Percentiles rank a stretch among this genome's conserved stretches.
Evolutionary conservation across 1,284 basidiomycete genomes (phyloP).

Genomic region (Earliella scabrosa): DNA sequence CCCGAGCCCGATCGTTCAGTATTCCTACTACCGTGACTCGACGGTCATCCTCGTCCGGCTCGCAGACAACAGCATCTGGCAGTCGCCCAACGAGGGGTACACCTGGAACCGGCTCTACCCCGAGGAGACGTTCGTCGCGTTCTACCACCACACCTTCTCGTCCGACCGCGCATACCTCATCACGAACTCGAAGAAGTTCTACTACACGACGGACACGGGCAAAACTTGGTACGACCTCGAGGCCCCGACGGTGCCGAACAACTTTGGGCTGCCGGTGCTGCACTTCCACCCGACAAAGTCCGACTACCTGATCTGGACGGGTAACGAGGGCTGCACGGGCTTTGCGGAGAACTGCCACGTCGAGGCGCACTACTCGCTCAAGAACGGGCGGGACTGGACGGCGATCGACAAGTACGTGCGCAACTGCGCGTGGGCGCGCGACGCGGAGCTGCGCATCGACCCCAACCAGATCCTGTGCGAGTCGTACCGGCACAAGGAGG

Average conservation of each 20-base stretch:
- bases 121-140: conserved; percentile 73
- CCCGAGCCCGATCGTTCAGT: conserved; percentile 69
- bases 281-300: conserved; percentile 86
- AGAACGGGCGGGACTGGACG: conserved; percentile 83
- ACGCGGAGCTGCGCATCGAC: conserved; percentile 80
- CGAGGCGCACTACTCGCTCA: conserved; percentile 72
- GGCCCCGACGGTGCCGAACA: conserved; percentile 79
- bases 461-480: conserved; percentile 92
- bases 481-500: conserved; percentile 82
- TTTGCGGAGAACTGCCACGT: conserved; percentile 62
- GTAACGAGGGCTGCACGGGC: conserved; percentile 68
- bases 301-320: conserved; percentile 92
- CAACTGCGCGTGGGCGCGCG: conserved; percentile 92
- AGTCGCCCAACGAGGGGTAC: conserved; percentile 94
- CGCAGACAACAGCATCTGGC: conserved; percentile 82
- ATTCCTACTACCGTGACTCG: conserved; percentile 85
- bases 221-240: conserved; percentile 66
- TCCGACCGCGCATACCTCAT: conserved; percentile 89
- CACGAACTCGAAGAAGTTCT: conserved; percentile 68
- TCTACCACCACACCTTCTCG: conserved; percentile 86
- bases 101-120: conserved; percentile 78
- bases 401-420: conserved; percentile 86
- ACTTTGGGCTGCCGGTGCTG: conserved; percentile 76
- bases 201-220: conserved; percentile 86
- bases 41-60: conserved; percentile 85